Conservation (phyloP, 345 rosid species). For the Lumnitzera racemosa region DNA sequence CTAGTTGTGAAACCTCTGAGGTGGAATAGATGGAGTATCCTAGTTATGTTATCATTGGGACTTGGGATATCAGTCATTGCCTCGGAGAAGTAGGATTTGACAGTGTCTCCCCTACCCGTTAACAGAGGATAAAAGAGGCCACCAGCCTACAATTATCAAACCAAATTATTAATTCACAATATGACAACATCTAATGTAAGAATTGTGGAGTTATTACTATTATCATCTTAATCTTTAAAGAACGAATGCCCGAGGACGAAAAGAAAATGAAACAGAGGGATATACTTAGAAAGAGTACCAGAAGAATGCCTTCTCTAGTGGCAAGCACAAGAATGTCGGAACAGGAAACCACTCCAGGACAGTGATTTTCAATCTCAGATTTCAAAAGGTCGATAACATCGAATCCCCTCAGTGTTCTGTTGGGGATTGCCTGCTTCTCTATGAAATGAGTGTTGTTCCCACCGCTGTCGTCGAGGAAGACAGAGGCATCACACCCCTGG, state of each 20-base stretch:
- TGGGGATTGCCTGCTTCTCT: slow-evolving; percentile 27
- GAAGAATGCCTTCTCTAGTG: slow-evolving; percentile 26
- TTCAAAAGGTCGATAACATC: slow-evolving; percentile 21
- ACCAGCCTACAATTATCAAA: slow-evolving; percentile 23
- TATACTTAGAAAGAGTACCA: slow-evolving; percentile 12
- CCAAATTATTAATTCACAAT: too few relatives aligned
- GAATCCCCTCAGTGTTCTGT: slow-evolving; percentile 19
- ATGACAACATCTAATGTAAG: too few relatives aligned
- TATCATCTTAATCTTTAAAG: not conserved
- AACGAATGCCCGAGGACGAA: not conserved
- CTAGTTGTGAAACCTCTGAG: slow-evolving; percentile 19
- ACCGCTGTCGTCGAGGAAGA: slow-evolving; percentile 26
- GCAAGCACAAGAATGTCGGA: slow-evolving; percentile 34
- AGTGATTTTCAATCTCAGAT: slow-evolving; percentile 21
- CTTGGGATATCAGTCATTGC: slow-evolving; percentile 31
- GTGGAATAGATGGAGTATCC: slow-evolving; percentile 25
- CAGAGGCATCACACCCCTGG: slow-evolving; percentile 48
- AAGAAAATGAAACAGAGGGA: slow-evolving; percentile 1
- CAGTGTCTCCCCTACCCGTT: slow-evolving; percentile 46
- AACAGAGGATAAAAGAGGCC: slow-evolving; percentile 48
- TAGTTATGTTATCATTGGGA: slow-evolving; percentile 26
- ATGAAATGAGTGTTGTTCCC: slow-evolving; percentile 22
- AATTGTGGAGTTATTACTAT: not conserved
- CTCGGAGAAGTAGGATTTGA: slow-evolving; percentile 24
- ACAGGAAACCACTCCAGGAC: slow-evolving; percentile 34